Percentiles rank a stretch among this genome's conserved stretches.
phyloP scores from a whole-genome alignment of 495 filamentous ascomycete genomes.

The Mycothermus thermophilus region DNA sequence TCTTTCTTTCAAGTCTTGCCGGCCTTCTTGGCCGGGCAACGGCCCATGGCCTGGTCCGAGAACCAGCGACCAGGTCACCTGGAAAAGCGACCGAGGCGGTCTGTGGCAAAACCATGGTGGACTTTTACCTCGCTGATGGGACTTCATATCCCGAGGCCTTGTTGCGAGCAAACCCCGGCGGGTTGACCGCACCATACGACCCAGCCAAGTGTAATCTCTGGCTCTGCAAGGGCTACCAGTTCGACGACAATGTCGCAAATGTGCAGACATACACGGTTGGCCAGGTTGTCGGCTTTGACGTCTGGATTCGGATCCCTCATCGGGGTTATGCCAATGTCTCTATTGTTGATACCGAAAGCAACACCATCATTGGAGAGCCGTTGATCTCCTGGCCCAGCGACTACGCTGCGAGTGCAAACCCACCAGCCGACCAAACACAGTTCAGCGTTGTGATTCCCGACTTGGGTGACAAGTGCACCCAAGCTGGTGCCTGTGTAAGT shows the following conservation, averaged over 20 bases:
- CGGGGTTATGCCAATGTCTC: conserved; percentile 55
- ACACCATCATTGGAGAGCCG: conserved; percentile 40
- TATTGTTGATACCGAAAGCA: conserved; percentile 48
- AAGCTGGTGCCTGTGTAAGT: conserved; percentile 45
- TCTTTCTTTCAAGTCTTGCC: conserved; percentile 23
- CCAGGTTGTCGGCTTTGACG: conserved; percentile 43
- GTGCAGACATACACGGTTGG: conserved; percentile 48
- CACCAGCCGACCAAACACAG: conserved; percentile 44
- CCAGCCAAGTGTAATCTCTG: conserved; percentile 46
- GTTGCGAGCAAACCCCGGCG: conserved; percentile 39
- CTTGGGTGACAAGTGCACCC: conserved; percentile 41
- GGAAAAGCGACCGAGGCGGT: conserved; percentile 44
- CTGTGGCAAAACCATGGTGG: conserved; percentile 48
- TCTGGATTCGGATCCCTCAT: conserved; percentile 51
- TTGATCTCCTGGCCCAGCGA: conserved; percentile 41
- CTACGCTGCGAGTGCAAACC: conserved; percentile 37
- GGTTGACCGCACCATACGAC: conserved; percentile 43
- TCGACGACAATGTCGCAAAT: conserved; percentile 53
- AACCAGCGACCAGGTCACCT: conserved; percentile 44
- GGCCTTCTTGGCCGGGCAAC: conserved; percentile 39
- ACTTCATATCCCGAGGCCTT: conserved; percentile 56
- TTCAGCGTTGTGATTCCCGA: conserved; percentile 55
- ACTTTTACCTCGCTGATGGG: conserved; percentile 47
- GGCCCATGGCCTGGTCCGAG: conserved; percentile 49
- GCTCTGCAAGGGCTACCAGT: conserved; percentile 62